Evolutionary conservation across 83 land plant species (phyloP).

Genomic region (Larix sibirica): DNA sequence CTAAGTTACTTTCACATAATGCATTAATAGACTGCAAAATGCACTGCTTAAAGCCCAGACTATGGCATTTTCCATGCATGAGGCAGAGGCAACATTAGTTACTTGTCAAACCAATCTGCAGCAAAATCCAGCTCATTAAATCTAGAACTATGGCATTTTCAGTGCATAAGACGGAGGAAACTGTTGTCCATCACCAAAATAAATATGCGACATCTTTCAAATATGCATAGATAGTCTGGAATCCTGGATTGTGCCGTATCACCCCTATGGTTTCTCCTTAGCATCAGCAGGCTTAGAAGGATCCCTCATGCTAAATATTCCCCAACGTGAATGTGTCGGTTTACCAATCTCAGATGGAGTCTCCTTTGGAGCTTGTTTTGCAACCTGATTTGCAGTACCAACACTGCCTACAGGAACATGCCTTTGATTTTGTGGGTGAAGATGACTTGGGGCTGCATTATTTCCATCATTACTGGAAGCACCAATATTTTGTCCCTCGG

Average conservation of each 20-base stretch:
- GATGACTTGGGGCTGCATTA: background rate
- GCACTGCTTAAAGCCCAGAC: background rate
- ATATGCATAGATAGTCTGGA: background rate
- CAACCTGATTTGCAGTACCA: background rate
- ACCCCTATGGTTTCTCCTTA: background rate
- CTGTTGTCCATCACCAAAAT: too few relatives aligned
- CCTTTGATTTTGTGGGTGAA: background rate
- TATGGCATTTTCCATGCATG: background rate
- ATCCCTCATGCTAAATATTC: conserved; percentile 15
- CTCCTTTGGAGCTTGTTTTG: background rate
- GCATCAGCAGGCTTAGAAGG: background rate
- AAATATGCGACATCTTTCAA: background rate
- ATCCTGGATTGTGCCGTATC: background rate
- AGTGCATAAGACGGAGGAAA: too few relatives aligned
- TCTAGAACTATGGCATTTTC: too few relatives aligned
- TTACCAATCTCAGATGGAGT: background rate
- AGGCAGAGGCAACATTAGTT: background rate
- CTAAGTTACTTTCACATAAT: background rate
- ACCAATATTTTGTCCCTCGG: background rate
- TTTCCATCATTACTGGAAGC: background rate
- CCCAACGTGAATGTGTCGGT: conserved; percentile 3
- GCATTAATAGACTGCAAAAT: background rate
- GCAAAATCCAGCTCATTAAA: too few relatives aligned
- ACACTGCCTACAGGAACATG: background rate
- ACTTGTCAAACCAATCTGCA: background rate